A percentile compares a stretch with the other conserved stretches of the same genome.
These are phyloP conservation scores for Salix koriyanagi DNA, from an alignment of 345 rosid species.

Conservation along the genomic window DNA sequence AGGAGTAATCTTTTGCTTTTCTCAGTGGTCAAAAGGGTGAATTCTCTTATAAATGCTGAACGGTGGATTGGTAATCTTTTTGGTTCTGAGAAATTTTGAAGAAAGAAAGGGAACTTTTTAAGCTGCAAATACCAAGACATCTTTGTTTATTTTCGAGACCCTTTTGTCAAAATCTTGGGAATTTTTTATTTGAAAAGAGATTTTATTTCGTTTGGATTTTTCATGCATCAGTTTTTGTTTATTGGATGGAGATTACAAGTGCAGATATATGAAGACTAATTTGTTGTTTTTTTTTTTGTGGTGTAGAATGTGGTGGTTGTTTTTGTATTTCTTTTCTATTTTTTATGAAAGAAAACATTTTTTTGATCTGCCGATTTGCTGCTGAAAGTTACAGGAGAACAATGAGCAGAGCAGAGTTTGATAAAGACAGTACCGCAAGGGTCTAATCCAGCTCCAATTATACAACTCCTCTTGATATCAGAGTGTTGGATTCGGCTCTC, in stretches of 20 bases:
- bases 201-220: background rate
- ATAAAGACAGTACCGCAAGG: conserved; percentile 24
- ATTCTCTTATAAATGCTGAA: background rate
- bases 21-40: background rate
- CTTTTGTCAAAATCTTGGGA: background rate
- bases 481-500: too few species aligned
- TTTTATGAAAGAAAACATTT: too few species aligned
- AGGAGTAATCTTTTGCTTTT: background rate
- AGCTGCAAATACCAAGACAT: background rate
- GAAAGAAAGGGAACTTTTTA: background rate
- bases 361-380: conserved; percentile 20
- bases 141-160: background rate
- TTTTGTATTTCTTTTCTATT: too few species aligned
- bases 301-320: too few species aligned
- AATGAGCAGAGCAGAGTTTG: conserved; percentile 24
- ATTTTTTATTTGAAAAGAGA: background rate
- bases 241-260: too few species aligned
- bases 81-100: background rate
- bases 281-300: too few species aligned
- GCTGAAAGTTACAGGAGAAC: conserved; percentile 46
- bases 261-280: too few species aligned
- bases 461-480: conserved; percentile 22
- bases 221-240: background rate
- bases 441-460: conserved; percentile 27
- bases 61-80: background rate